A percentile compares a stretch with the other conserved stretches of the same genome.
These are phyloP conservation scores for Warburgia ugandensis DNA, from an alignment of 164 flowering plant genomes.

Conservation along the genomic window DNA sequence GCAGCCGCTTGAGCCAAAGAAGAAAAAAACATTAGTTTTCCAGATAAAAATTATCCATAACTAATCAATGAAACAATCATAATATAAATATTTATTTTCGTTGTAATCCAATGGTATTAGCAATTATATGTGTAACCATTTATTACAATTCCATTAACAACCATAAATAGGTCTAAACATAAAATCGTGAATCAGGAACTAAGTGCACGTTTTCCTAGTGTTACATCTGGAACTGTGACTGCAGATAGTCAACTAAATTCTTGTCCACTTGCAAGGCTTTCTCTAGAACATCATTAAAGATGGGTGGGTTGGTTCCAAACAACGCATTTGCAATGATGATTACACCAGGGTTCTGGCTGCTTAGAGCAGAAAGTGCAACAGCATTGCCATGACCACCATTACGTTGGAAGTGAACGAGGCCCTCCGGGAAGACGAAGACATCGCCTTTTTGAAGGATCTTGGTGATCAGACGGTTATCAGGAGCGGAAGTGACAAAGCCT, in stretches of 20 bases:
- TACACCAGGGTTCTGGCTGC: conserved; percentile 14
- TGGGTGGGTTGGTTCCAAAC: conserved; percentile 5
- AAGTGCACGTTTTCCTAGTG: no score
- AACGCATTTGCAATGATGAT: conserved; percentile 10
- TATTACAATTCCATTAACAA: no score
- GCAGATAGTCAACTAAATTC: conserved; percentile 1
- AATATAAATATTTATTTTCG: no score
- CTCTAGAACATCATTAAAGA: conserved; percentile 4
- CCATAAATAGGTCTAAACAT: no score
- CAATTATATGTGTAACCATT: no score
- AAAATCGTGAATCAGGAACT: no score
- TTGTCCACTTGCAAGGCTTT: conserved; percentile 15
- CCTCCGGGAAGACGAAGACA: conserved; percentile 17
- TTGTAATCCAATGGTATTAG: no score
- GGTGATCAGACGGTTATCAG: conserved; percentile 8
- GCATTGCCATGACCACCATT: conserved; percentile 2
- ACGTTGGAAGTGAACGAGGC: conserved; percentile 15
- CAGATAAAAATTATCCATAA: no score
- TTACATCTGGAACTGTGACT: background rate
- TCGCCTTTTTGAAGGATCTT: conserved; percentile 18
- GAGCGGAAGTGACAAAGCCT: conserved; percentile 18
- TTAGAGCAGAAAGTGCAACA: conserved; percentile 2
- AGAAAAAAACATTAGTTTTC: no score
- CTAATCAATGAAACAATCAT: no score
- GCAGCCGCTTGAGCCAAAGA: no score